Evolutionary conservation across 805 yeast genomes (phyloP), one percentile per base, ranked within the genome.

Genomic region (Candida hungchunana): DNA sequence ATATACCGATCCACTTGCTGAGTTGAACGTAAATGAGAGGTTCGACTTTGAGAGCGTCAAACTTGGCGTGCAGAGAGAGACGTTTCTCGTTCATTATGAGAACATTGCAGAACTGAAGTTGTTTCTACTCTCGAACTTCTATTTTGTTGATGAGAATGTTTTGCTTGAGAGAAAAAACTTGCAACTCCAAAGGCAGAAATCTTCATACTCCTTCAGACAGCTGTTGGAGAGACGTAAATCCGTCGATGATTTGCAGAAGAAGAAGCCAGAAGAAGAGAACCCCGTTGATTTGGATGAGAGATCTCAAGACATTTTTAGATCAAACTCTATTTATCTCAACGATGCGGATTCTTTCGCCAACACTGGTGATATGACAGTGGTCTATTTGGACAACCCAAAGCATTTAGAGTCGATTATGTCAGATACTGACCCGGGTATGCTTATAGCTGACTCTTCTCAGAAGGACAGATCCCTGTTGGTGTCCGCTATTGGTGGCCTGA

Each of bases 51-150:
- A 62, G 5, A 50, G 60, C 2, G 43, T 53, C 17, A 60, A 61
- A 26, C 60, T 58, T 31, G 66, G 67, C 2, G 58, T 62, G 0
- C 48, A 60, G 13, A 57, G 62, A 2, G 59, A 61, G 24, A 43
- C 58, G 5, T 75, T 71, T 51, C 69, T 82, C 71, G 71, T 78
- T n/a, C 83, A 78, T 46, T 61, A 60, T 11, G 84, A 78, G 52
- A 75, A 76, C 48, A 44, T 75, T n/a, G 62, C 69, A 39, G 82
- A 78, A 51, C 59, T 75, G 20, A 66, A 68, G 43, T 60, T 78
- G 17, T 55, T 59, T 20, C 55, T 77, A 22, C 55, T 76, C 21
- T 62, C 70, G 30, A 62, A 67, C 29, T 64, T 73, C 43, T 43
- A 36, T 26, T 36, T 45, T 8, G 37, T 53, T 27, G 56, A 53